Evolutionary conservation across 2,329 filamentous ascomycete genomes (phyloP).

Genomic region (Diplodia sapinea): DNA sequence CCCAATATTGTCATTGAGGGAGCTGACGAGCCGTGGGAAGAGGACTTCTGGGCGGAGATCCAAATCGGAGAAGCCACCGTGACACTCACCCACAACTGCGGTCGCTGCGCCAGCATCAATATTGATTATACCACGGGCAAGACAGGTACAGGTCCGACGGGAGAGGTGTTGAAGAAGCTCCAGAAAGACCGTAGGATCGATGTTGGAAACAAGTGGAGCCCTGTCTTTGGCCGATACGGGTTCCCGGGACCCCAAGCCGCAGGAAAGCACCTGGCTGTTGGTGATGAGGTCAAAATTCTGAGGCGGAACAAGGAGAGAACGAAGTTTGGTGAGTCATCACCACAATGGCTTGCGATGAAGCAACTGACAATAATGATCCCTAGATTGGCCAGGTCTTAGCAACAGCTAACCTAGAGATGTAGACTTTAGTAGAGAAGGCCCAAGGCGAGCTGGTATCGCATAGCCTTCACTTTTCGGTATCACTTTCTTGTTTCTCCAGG

Average conservation of each 20-base stretch:
- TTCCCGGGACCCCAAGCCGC: conserved; percentile 46
- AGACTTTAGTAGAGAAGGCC: neutral
- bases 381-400: conserved; percentile 26
- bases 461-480: neutral
- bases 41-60: conserved; percentile 55
- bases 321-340: conserved; percentile 48
- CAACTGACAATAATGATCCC: neutral
- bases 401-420: neutral
- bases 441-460: neutral
- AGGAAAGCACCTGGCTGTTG: conserved; percentile 46
- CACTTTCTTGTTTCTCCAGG: neutral
- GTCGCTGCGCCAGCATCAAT: conserved; percentile 54
- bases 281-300: conserved; percentile 51
- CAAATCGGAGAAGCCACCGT: conserved; percentile 45
- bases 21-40: conserved; percentile 50
- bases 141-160: conserved; percentile 45
- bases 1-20: conserved; percentile 55
- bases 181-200: conserved; percentile 55
- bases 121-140: conserved; percentile 55
- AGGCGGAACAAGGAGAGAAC: conserved; percentile 50
- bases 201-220: conserved; percentile 52
- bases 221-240: conserved; percentile 56
- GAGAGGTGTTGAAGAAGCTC: conserved; percentile 53
- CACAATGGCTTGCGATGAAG: neutral
- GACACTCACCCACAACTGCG: conserved; percentile 53